Conservation (phyloP, 306 rosid genomes). For the Vicia villosa region DNA sequence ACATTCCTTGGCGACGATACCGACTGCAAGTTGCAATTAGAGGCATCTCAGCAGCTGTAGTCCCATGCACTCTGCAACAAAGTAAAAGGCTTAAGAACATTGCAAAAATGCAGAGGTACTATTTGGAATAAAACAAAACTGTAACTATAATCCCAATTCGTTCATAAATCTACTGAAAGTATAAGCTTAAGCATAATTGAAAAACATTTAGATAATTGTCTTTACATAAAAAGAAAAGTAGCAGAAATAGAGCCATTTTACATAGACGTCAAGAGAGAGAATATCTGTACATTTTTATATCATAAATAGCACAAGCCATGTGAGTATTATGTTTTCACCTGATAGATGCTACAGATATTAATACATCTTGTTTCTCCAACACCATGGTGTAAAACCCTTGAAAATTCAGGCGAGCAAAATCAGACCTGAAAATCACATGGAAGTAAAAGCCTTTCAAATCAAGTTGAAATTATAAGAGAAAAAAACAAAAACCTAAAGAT, state of each 20-base stretch:
- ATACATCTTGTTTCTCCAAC: conserved; percentile 85
- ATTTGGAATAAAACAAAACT: conserved; percentile 6
- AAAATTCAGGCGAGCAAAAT: conserved; percentile 87
- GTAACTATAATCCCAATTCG: conserved; percentile 17
- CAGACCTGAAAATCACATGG: conserved; percentile 66
- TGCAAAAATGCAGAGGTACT: conserved; percentile 4
- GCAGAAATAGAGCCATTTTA: conserved; percentile 7
- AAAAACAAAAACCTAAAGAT: background rate
- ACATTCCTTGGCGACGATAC: conserved; percentile 96
- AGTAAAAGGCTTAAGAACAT: conserved; percentile 30
- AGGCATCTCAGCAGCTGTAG: conserved; percentile 93
- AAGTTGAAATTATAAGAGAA: conserved; percentile 17
- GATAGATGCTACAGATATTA: conserved; percentile 87
- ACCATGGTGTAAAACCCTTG: conserved; percentile 90
- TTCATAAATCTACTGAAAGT: conserved; percentile 28
- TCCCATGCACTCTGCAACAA: conserved; percentile 82
- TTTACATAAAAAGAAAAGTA: conserved; percentile 24
- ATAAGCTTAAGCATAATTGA: conserved; percentile 20
- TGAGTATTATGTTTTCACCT: conserved; percentile 53
- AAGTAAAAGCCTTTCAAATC: conserved; percentile 30
- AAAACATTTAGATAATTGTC: conserved; percentile 25
- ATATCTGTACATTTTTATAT: conserved; percentile 9
- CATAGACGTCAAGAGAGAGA: conserved; percentile 13
- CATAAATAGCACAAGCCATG: conserved; percentile 26
- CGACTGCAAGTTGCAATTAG: conserved; percentile 92